Base-by-base conservation (phyloP, 2,329 filamentous ascomycete species). In the Alternaria tenuissima region DNA sequence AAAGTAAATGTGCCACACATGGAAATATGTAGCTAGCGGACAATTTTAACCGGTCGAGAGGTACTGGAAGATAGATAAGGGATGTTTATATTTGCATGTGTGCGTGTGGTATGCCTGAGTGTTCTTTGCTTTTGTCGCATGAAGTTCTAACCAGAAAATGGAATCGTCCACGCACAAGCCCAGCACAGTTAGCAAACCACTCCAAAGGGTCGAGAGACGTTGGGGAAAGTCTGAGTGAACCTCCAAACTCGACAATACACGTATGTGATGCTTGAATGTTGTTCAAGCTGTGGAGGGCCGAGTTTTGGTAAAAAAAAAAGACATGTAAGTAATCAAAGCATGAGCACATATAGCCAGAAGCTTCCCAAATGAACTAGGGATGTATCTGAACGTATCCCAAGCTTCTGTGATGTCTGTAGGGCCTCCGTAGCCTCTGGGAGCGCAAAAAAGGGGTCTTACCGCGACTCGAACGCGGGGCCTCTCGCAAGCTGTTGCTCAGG, bases 401-500 rank as follows among this genome's bases (percentile, higher is more conserved):
- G 34, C 6, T n/a, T 38, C 34, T 38, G 4, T 14, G 11, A 16
- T 26, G 24, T 14, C 5, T 36, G 32, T 36, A 36, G 32, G 5
- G 14, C 11, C 14, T 36, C 32, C 32, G 16, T 38, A 14, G 7
- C 14, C 6, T 12, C 18, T 4, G 5, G 7, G 52, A 24, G 38
- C 4, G 56, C 55, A 64, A 64, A 62, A 65, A 51, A 54, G 26
- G 65, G 68, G 68, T 70, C 68, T 61, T 69, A 59, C 68, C 68
- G 68, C 66, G 66, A 70, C 65, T 69, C 68, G 68, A 70, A 70
- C 66, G 66, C 68, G 66, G 68, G 68, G 68, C 68, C 68, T 70
- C 68, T 70, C 68, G 68, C 68, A 69, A 58, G 49, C 55, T 49
- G 18, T 66, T 66, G 61, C 67, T 71, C 59, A 63, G 68, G 59